These are phyloP conservation scores for Trametes meyenii DNA, from an alignment of 768 basidiomycete species.

Conservation along the genomic window DNA sequence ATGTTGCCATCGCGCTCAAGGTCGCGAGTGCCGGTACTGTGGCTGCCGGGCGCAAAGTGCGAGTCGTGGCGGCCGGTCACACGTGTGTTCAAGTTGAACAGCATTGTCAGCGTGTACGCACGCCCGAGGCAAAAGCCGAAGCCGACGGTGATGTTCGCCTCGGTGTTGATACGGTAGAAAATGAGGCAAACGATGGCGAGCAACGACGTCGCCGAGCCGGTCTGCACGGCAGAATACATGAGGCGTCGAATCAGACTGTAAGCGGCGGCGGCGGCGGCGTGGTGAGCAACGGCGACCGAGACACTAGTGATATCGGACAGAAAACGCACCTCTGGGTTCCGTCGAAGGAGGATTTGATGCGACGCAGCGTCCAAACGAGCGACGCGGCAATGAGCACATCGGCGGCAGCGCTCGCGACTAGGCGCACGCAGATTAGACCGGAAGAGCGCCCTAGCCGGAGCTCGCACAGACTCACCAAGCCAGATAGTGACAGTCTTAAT, in stretches of 20 bases:
- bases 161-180: constrained; percentile 1
- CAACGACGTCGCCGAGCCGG: not conserved
- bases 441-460: not conserved
- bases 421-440: too few relatives aligned
- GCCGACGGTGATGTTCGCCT: not conserved
- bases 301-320: not conserved
- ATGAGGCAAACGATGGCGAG: not conserved
- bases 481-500: not conserved
- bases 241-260: not conserved
- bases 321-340: not conserved
- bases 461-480: not conserved
- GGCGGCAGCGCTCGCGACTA: not conserved
- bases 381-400: not conserved
- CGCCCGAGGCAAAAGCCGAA: not conserved
- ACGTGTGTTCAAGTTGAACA: not conserved
- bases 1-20: not conserved
- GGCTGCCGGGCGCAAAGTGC: not conserved
- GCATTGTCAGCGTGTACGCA: not conserved
- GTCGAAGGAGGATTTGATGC: not conserved
- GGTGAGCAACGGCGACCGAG: too few relatives aligned
- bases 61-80: not conserved
- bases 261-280: too few relatives aligned
- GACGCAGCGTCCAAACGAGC: not conserved
- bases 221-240: not conserved
- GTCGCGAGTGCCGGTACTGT: not conserved